These are phyloP conservation scores for Plantago elongata DNA, from an alignment of 257 asterid species.

Conservation along the genomic window DNA sequence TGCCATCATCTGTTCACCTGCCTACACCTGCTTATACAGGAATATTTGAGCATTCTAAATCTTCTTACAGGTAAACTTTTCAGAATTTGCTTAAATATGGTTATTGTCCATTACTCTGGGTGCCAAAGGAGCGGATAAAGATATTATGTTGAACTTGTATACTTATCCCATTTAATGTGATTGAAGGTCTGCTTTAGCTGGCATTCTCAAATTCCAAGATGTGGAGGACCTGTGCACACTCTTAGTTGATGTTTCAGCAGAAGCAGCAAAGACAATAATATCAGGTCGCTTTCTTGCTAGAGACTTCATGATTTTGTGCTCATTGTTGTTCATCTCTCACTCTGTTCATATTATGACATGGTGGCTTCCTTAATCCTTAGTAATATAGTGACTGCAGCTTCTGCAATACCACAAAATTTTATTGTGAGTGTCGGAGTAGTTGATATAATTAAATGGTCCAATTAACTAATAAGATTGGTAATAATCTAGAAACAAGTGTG, in stretches of 20 bases:
- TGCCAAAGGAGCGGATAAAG: background rate
- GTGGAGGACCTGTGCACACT: slow-evolving; percentile 49
- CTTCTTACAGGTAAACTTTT: slow-evolving; percentile 37
- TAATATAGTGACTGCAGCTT: background rate
- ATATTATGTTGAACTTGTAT: slow-evolving; percentile 1
- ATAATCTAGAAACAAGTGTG: no score
- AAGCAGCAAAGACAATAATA: slow-evolving; percentile 39
- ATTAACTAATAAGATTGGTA: no score
- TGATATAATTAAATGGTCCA: no score
- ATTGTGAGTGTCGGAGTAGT: background rate
- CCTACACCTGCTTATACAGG: slow-evolving; percentile 30
- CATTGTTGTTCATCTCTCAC: slow-evolving; percentile 3
- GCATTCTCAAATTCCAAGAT: slow-evolving; percentile 42
- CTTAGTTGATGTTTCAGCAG: slow-evolving; percentile 50
- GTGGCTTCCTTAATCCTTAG: no score
- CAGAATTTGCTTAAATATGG: slow-evolving; percentile 3
- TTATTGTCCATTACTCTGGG: background rate
- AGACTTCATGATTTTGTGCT: slow-evolving; percentile 5
- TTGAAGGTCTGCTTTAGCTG: slow-evolving; percentile 49
- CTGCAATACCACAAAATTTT: background rate
- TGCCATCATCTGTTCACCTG: slow-evolving; percentile 23
- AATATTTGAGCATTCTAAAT: slow-evolving; percentile 28
- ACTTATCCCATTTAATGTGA: slow-evolving; percentile 5
- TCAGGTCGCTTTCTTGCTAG: slow-evolving; percentile 33
- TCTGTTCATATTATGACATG: background rate